Evolutionary conservation across 371 early-diverging fungal genomes (phyloP).

Genomic region (Chytridiales sp.): DNA sequence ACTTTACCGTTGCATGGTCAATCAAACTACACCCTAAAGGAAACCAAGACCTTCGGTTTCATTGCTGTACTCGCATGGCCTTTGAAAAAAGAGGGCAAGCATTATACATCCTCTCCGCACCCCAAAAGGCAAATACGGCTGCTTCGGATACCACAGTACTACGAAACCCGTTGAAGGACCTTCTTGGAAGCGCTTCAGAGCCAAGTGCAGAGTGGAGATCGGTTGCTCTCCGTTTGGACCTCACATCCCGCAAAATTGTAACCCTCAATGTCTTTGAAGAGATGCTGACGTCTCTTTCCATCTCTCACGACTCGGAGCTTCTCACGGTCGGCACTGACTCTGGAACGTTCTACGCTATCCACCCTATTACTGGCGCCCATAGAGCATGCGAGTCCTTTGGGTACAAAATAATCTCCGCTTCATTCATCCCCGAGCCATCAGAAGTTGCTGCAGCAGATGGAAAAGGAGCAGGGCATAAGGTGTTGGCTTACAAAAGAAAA

Average conservation of each 20-base stretch:
- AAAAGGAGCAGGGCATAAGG: no score
- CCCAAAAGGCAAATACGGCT: no score
- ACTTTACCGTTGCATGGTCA: conserved; percentile 9
- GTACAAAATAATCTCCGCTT: background rate
- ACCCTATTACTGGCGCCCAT: conserved; percentile 1
- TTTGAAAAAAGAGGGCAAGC: no score
- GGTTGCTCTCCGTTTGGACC: conserved; percentile 5
- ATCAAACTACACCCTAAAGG: conserved; percentile 3
- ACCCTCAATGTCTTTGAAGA: background rate
- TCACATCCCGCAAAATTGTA: background rate
- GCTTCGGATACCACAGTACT: no score
- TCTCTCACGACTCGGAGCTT: background rate
- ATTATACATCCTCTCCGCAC: no score
- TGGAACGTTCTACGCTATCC: background rate
- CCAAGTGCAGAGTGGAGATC: conserved; percentile 1
- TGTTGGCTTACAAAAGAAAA: no score
- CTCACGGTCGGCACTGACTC: conserved; percentile 1
- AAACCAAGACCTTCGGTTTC: no score
- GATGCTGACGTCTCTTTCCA: background rate
- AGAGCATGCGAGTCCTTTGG: conserved; percentile 1
- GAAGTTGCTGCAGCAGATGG: no score
- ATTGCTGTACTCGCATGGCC: no score
- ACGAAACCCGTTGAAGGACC: no score
- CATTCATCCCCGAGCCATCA: background rate
- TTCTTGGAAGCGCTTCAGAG: no score